Percentiles rank a stretch among this genome's conserved stretches.
phyloP scores from a whole-genome alignment of 768 basidiomycete species.

The Pleurotus platypus region DNA sequence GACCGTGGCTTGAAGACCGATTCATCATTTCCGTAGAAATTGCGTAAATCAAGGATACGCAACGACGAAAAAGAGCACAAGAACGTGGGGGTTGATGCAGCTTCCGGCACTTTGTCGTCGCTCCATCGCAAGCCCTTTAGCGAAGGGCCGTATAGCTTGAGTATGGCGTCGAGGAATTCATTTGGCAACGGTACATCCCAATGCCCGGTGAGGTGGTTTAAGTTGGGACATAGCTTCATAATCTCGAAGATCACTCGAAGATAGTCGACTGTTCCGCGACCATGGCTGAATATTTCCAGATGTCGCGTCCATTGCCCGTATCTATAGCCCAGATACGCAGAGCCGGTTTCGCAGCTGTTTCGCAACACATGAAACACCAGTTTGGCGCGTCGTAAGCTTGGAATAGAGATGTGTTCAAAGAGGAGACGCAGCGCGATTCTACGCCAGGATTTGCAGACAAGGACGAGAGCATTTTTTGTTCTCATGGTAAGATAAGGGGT shows the following conservation, averaged over 20 bases:
- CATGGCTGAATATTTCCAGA: constrained; percentile 44
- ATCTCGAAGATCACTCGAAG: constrained; percentile 40
- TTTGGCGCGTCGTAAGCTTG: constrained; percentile 39
- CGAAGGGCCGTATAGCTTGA: constrained; percentile 34
- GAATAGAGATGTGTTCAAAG: constrained; percentile 42
- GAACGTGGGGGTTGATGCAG: constrained; percentile 26
- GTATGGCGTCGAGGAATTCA: constrained; percentile 39
- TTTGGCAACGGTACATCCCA: constrained; percentile 39
- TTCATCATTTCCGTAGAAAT: constrained; percentile 18
- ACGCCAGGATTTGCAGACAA: constrained; percentile 47
- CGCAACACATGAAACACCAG: constrained; percentile 32
- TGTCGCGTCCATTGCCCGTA: constrained; percentile 47
- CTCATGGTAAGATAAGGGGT: constrained; percentile 40
- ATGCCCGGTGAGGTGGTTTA: constrained; percentile 42
- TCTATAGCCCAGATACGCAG: constrained; percentile 8
- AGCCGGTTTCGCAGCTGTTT: constrained; percentile 12
- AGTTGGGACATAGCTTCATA: constrained; percentile 40
- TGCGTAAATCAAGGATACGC: constrained; percentile 43
- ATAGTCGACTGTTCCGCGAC: constrained; percentile 36
- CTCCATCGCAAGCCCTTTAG: constrained; percentile 46
- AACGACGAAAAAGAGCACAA: constrained; percentile 37
- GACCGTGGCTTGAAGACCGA: constrained; percentile 15
- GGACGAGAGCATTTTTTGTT: constrained; percentile 47
- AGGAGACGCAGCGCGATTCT: constrained; percentile 36
- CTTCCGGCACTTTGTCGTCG: constrained; percentile 21